Conservation (phyloP, 495 filamentous ascomycete genomes). For the Platismatia glauca region DNA sequence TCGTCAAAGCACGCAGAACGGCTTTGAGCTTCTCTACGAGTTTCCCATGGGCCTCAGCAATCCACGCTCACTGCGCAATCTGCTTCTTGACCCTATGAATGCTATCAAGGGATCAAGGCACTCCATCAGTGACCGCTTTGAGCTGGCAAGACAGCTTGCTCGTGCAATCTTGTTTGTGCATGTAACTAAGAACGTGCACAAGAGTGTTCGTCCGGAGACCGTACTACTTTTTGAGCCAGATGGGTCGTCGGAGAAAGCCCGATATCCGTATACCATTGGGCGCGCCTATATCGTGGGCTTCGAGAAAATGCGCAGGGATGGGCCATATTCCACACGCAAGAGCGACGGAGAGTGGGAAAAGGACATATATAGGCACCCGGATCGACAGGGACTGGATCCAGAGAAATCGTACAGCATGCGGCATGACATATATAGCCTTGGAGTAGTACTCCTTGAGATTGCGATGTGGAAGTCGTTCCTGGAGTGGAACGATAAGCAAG, state of each 20-base stretch:
- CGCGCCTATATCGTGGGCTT: slow-evolving; percentile 36
- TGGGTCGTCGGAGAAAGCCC: background rate
- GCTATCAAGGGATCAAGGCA: background rate
- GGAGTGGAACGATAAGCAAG: slow-evolving; percentile 4
- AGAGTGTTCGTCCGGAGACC: slow-evolving; percentile 39
- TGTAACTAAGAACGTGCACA: slow-evolving; percentile 36
- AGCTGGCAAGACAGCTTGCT: slow-evolving; percentile 30
- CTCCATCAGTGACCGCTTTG: slow-evolving; percentile 24
- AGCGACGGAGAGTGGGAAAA: slow-evolving; percentile 32
- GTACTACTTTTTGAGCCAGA: slow-evolving; percentile 26
- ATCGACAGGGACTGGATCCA: slow-evolving; percentile 30
- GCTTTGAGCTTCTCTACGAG: slow-evolving; percentile 12
- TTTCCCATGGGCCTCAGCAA: slow-evolving; percentile 4
- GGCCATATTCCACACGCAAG: slow-evolving; percentile 15
- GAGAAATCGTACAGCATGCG: slow-evolving; percentile 35
- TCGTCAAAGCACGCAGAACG: background rate
- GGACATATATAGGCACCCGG: slow-evolving; percentile 37
- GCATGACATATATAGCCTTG: slow-evolving; percentile 43
- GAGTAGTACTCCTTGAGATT: slow-evolving; percentile 39
- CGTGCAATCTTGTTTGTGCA: slow-evolving; percentile 36
- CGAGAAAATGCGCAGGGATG: slow-evolving; percentile 26
- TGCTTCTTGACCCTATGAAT: slow-evolving; percentile 11
- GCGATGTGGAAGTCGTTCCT: slow-evolving; percentile 33
- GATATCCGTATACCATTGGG: slow-evolving; percentile 13
- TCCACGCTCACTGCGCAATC: slow-evolving; percentile 25